Conservation (phyloP, 1,284 basidiomycete genomes). For the Trichosporon faecale region DNA sequence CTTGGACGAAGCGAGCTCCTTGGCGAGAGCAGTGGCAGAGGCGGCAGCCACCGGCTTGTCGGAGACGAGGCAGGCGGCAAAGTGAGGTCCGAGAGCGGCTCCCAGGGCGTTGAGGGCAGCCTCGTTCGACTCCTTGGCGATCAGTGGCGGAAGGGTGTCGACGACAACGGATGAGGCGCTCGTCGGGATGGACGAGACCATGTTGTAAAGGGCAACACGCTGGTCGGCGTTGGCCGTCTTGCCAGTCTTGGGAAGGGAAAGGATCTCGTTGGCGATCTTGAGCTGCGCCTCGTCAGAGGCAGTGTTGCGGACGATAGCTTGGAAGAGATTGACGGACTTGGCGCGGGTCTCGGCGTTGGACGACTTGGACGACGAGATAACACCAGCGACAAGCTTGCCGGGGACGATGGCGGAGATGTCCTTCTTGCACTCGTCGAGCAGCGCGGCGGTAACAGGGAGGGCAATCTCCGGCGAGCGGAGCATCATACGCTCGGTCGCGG, state of each 20-base stretch:
- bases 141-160: conserved; percentile 59
- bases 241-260: conserved; percentile 69
- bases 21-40: conserved; percentile 58
- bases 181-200: conserved; percentile 64
- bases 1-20: conserved; percentile 66
- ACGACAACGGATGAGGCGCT: conserved; percentile 60
- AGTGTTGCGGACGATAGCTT: conserved; percentile 55
- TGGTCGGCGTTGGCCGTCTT: conserved; percentile 85
- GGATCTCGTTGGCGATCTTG: conserved; percentile 62
- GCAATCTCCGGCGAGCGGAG: conserved; percentile 48
- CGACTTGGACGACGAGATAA: conserved; percentile 73
- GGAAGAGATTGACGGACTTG: conserved; percentile 63
- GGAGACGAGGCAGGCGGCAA: conserved; percentile 58
- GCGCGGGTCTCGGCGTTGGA: conserved; percentile 64
- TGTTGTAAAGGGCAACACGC: conserved; percentile 72
- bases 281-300: conserved; percentile 42
- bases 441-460: conserved; percentile 43
- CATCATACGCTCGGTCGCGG: conserved; percentile 47
- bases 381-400: conserved; percentile 63
- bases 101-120: conserved; percentile 60
- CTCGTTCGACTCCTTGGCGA: conserved; percentile 75
- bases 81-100: conserved; percentile 60
- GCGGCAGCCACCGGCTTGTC: conserved; percentile 55
- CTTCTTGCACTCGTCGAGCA: conserved; percentile 47
- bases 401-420: conserved; percentile 60